Base-by-base conservation (phyloP, 305 asterid genomes). In the Coffea humblotiana region DNA sequence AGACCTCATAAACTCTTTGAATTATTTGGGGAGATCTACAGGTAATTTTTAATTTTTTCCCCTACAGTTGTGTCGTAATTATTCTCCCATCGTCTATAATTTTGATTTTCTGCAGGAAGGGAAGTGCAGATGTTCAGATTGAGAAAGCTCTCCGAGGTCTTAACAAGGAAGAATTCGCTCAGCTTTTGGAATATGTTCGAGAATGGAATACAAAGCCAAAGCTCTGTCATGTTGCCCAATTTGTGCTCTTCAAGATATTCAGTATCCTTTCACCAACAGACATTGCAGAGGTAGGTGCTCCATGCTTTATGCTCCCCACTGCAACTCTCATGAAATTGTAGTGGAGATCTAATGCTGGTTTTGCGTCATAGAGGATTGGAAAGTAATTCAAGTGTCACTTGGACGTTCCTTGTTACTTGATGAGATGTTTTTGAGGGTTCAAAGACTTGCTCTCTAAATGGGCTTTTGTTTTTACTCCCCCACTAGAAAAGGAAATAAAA, bases 151-250 rank as follows among this genome's bases (percentile, higher is more conserved):
- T 95, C 65, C 51, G 65, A 79, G 86, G 88, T 75, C 87, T 95
- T 79, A 82, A 85, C 80, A 90, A 88, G 86, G 97, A 96, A 80
- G 92, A 96, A 80, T 75, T 89, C 63, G 81, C 65, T 52, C 51
- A 82, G 81, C 93, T 96, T 82, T 79, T 96, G 89, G 97, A 90
- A 81, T 96, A 92, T 82, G 82, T 91, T 67, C 84, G 94, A 82
- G 99, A 94, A 79, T 96, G 99, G 98, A 96, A 96, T 77, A 88
- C 98, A 61, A 96, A 96, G 80, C 97, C 99, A 43, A 96, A 92
- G 86, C 84, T 86, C 73, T 96, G 97, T 74, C 97, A 91, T 76
- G 74, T 90, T 79, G 98, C 98, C 25, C 99, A 96, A 71, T 88
- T 74, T 84, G 94, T 94, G 83, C 90, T 95, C 78, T 82, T 72